These are phyloP conservation scores for Fomes fomentarius DNA, from an alignment of 1,284 basidiomycete genomes.

Conservation along the genomic window DNA sequence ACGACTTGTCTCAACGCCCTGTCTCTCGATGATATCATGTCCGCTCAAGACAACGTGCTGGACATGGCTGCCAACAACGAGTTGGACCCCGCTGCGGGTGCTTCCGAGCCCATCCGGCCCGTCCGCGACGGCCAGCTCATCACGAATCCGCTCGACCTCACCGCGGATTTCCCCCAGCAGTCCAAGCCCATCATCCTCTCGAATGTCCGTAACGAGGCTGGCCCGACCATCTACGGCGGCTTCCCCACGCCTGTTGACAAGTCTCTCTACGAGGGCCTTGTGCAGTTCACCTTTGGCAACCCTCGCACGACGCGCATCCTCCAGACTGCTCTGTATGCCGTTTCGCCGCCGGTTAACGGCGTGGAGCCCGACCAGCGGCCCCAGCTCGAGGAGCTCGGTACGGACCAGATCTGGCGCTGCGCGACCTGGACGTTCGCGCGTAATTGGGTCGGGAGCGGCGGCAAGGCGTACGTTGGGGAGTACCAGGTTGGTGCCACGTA, in stretches of 20 bases:
- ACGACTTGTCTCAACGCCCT: slow-evolving; percentile 55
- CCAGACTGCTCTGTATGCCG: slow-evolving; percentile 53
- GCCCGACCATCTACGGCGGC: slow-evolving; percentile 53
- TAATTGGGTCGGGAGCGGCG: slow-evolving; percentile 65
- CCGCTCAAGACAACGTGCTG: slow-evolving; percentile 49
- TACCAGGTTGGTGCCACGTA: slow-evolving; percentile 73
- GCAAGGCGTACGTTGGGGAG: slow-evolving; percentile 69
- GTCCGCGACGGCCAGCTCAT: slow-evolving; percentile 64
- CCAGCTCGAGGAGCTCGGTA: slow-evolving; percentile 62
- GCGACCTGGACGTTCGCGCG: slow-evolving; percentile 70
- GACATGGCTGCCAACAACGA: slow-evolving; percentile 34
- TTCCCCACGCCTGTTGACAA: slow-evolving; percentile 45
- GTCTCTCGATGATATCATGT: slow-evolving; percentile 54
- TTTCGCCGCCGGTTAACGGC: slow-evolving; percentile 37
- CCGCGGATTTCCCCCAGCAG: slow-evolving; percentile 54
- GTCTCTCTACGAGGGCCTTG: slow-evolving; percentile 42
- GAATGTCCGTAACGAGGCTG: slow-evolving; percentile 74
- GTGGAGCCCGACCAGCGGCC: slow-evolving; percentile 49
- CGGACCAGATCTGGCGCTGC: slow-evolving; percentile 75
- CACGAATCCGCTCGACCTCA: slow-evolving; percentile 60
- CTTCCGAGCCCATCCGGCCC: slow-evolving; percentile 61
- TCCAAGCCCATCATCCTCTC: slow-evolving; percentile 72
- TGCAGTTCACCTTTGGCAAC: slow-evolving; percentile 51
- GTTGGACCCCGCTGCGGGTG: slow-evolving; percentile 56
- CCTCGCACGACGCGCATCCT: slow-evolving; percentile 51